Base-by-base conservation (phyloP, 2,329 filamentous ascomycete genomes). In the Diplodia mutila region DNA sequence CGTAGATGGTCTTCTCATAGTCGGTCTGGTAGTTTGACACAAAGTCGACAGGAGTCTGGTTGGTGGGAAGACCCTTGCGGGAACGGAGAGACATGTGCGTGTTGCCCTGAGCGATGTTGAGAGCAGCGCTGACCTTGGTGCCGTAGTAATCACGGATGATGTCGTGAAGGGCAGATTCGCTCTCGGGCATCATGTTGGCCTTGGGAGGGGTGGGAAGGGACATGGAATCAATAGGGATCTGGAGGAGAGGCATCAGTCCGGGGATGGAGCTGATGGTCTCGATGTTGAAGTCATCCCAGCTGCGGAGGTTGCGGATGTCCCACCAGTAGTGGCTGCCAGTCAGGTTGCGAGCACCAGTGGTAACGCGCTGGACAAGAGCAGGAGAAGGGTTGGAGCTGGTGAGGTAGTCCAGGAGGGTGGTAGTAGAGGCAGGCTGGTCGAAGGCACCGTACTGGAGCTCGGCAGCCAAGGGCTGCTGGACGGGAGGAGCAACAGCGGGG, bases 311-410 rank as follows among this genome's bases (percentile, higher is more conserved):
- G 72, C 94, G 91, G 68, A 97, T 86, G 75, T 98, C 94, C 91
- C 93, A 97, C 94, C 94, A 98, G 79, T 94, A 97, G 82, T 97
- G 89, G 18, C 61, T 59, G 78, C 90, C 92, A 73, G 86, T 90
- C 79, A 85, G 86, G 74, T 85, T 89, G 77, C 88, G 91, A 70
- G 84, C 87, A 81, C 89, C 77, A 76, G 90, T 89, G 69, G 90
- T 91, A 72, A 94, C 87, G 72, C 90, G 91, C 75, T 90, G 90
- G 46, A 97, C 92, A 39, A 97, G 84, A 49, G 90, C 90, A 21
- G 94, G 91, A 25, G 92, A 90, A 23, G 94, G 93, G 75, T 96
- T 97, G 69, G 91, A 81, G 0, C 86, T 84, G 2, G 91, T 93
- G 57, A 98, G 87, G 80, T 95, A 97, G 70, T 86, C 85, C 73